Evolutionary conservation across 306 rosid genomes (phyloP), one percentile per base, ranked within the genome.

Genomic region (Castanea mollissima): DNA sequence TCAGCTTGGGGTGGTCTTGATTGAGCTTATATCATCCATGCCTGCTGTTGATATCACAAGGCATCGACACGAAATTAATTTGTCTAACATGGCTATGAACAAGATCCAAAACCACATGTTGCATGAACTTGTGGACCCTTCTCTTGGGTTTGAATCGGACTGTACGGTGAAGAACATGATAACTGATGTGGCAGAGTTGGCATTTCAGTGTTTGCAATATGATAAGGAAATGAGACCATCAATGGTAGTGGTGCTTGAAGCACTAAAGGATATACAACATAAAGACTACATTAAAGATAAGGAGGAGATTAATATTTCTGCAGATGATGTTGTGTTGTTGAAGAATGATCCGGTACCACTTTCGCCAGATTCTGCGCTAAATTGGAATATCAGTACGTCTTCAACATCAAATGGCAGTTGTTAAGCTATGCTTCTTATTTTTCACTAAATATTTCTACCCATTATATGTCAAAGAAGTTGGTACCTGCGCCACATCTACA

Each of bases 31-130:
- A 56, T 92, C 99, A 4, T 92, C 99, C 2, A 68, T 86, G 90
- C 97, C 95, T 21, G 95, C 97, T 19, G 93, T 92, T 34, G 97
- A 94, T 21, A 90, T 92, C 76, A 88, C 97, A 18, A 84, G 99
- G 73, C 97, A 90, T 75, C 63, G 91, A 16, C 97, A 88, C 1
- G 97, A 94, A 80, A 92, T 94, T 74, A 94, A 94, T 78, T 78
- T 94, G 77, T 81, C 93, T 0, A 91, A 60, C 88, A 88, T 94
- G 99, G 97, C 97, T 11, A 83, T 92, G 7, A 92, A 84, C 81
- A 86, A 87, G 89, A 94, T 92, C 78, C 95, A 88, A 11, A 86
- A 79, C 60, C 79, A 82, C 23, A 79, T 89, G 14, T 46, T 92
- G 23, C 87, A 87, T 34, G 95, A 92, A 85, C 81, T 94, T 4